Evolutionary conservation across 495 filamentous ascomycete species (phyloP).

Genomic region (Neurospora discreta): DNA sequence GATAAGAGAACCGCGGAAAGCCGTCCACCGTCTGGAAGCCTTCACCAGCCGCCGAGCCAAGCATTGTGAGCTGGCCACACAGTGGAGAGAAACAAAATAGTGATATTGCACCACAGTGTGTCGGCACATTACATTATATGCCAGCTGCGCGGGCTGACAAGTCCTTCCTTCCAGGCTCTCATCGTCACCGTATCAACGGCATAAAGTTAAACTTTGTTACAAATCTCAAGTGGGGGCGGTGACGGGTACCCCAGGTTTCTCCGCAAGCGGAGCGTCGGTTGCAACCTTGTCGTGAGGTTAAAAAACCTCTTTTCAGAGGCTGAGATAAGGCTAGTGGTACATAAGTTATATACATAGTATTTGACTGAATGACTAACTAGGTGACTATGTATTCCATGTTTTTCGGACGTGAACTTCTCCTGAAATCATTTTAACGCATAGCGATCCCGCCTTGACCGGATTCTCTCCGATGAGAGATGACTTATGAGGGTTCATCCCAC

Average conservation of each 20-base stretch:
- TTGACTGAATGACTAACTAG: background rate
- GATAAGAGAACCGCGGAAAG: slow-evolving; percentile 15
- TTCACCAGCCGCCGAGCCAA: background rate
- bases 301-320: background rate
- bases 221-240: background rate
- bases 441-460: background rate
- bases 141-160: background rate
- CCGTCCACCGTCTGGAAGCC: background rate
- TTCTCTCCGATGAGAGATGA: background rate
- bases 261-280: background rate
- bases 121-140: background rate
- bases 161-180: background rate
- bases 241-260: background rate
- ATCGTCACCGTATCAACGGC: background rate
- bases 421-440: background rate
- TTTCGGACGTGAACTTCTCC: background rate
- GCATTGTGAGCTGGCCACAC: background rate
- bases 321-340: background rate
- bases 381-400: background rate
- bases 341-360: background rate
- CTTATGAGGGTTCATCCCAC: background rate
- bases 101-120: background rate
- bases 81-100: background rate
- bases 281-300: background rate
- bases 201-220: background rate